phyloP scores from a whole-genome alignment of 2,329 filamentous ascomycete genomes.

The Penicillium sp. region DNA sequence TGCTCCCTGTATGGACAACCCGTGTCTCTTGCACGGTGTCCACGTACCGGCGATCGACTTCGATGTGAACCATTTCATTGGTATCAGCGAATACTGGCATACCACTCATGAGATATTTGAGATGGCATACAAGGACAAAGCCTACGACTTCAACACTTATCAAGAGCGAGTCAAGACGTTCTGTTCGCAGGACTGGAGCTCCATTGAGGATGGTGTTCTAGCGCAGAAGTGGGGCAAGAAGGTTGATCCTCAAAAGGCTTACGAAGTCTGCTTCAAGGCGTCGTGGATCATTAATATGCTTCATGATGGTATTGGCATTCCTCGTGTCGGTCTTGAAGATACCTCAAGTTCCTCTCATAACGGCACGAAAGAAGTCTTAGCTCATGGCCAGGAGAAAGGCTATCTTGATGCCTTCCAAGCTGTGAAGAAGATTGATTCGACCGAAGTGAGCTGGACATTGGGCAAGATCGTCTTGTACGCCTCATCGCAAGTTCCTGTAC shows the following conservation, averaged over 20 bases:
- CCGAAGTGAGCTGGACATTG: conserved; percentile 95
- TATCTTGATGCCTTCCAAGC: conserved; percentile 86
- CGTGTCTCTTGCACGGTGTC: conserved; percentile 85
- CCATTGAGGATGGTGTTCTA: conserved; percentile 66
- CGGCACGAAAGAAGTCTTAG: conserved; percentile 66
- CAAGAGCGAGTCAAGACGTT: conserved; percentile 81
- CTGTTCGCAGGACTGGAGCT: conserved; percentile 77
- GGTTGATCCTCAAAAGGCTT: conserved; percentile 68
- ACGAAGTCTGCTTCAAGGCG: conserved; percentile 94
- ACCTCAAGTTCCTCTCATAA: conserved; percentile 59
- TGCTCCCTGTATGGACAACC: conserved; percentile 73
- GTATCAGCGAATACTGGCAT: conserved; percentile 98
- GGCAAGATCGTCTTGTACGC: conserved; percentile 97
- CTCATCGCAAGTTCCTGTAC: conserved; percentile 76
- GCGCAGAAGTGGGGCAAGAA: conserved; percentile 72
- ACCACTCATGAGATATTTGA: conserved; percentile 93
- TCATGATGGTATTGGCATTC: conserved; percentile 92
- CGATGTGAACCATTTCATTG: conserved; percentile 94
- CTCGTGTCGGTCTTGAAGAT: conserved; percentile 74
- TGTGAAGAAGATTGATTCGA: conserved; percentile 84
- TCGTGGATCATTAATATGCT: conserved; percentile 97
- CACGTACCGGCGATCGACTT: conserved; percentile 97
- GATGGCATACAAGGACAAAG: conserved; percentile 69
- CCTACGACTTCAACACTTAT: conserved; percentile 88
- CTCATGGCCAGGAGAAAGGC: conserved; percentile 68